These are phyloP conservation scores for Kluyveromyces dobzhanskii DNA, from an alignment of 805 yeast species.

Conservation along the genomic window DNA sequence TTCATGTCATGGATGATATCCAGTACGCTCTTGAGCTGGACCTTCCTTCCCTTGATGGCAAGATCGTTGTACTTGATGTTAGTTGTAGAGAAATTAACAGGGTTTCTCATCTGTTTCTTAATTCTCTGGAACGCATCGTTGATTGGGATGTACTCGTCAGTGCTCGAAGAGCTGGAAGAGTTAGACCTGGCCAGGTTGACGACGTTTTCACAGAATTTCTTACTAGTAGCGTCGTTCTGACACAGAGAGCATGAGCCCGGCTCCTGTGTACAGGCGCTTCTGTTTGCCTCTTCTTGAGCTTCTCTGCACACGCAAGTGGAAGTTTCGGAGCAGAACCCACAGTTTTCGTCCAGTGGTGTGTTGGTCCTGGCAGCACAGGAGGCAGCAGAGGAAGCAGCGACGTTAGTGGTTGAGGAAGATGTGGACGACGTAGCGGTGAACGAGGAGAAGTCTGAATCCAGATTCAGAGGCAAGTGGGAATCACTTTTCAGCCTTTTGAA, in stretches of 20 bases:
- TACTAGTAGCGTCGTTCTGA: slow-evolving; percentile 79
- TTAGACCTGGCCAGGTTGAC: slow-evolving; percentile 38
- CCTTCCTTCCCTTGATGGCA: slow-evolving; percentile 79
- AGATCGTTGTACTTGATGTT: slow-evolving; percentile 19
- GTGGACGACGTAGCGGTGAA: slow-evolving; percentile 22
- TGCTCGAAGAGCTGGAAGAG: slow-evolving; percentile 5
- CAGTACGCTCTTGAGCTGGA: slow-evolving; percentile 86
- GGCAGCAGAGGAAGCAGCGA: neutral
- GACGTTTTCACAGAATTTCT: slow-evolving; percentile 79
- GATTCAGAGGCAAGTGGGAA: slow-evolving; percentile 3
- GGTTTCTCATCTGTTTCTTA: slow-evolving; percentile 59
- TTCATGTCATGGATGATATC: slow-evolving; percentile 77
- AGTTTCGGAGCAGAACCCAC: slow-evolving; percentile 91
- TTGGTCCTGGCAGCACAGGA: neutral
- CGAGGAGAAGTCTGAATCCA: neutral
- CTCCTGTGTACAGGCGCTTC: slow-evolving; percentile 64
- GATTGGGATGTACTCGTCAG: slow-evolving; percentile 58
- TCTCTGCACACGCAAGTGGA: slow-evolving; percentile 91
- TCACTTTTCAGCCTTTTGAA: slow-evolving; percentile 5
- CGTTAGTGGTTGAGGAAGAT: too few species aligned
- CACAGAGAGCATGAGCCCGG: slow-evolving; percentile 86
- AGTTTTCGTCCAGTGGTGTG: slow-evolving; percentile 43
- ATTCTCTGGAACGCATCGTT: slow-evolving; percentile 86
- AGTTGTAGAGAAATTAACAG: neutral
- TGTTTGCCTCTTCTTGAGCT: slow-evolving; percentile 40